A percentile compares a stretch with the other conserved stretches of the same genome.
Evolutionary conservation across 2,329 filamentous ascomycete species (phyloP).

Genomic region (Cladosporium sp.): DNA sequence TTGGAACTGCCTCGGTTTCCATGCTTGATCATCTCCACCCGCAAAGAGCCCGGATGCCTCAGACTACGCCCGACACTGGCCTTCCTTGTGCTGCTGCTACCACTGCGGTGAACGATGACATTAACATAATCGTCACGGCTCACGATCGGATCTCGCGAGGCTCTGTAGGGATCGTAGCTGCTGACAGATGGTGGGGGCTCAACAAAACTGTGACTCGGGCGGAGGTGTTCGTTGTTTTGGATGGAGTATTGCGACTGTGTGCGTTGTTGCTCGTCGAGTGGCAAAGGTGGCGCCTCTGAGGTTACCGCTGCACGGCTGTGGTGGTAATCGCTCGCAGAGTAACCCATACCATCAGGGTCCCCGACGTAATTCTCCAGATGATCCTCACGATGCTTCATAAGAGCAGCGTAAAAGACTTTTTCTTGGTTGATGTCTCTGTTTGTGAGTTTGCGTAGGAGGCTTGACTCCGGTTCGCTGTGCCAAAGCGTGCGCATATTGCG

Average conservation of each 20-base stretch:
- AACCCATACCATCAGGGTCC: conserved; percentile 61
- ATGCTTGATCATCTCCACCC: conserved; percentile 36
- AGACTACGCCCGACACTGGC: conserved; percentile 34
- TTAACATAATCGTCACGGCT: conserved; percentile 58
- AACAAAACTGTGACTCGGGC: conserved; percentile 44
- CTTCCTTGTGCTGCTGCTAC: conserved; percentile 35
- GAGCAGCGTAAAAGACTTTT: conserved; percentile 85
- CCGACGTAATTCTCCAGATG: conserved; percentile 81
- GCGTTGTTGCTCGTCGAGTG: conserved; percentile 36
- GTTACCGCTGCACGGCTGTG: conserved; percentile 52
- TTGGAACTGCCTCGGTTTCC: conserved; percentile 22
- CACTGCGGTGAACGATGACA: conserved; percentile 61
- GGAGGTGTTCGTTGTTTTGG: conserved; percentile 51
- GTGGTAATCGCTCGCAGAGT: conserved; percentile 89
- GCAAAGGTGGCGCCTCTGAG: conserved; percentile 33
- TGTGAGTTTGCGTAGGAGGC: conserved; percentile 64
- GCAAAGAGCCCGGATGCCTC: conserved; percentile 40
- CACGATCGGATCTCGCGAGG: conserved; percentile 54
- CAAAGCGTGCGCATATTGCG: conserved; percentile 85
- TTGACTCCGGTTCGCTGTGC: conserved; percentile 76
- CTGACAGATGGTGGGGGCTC: conserved; percentile 49
- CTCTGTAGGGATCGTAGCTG: conserved; percentile 82
- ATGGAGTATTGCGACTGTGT: conserved; percentile 55
- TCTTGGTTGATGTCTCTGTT: conserved; percentile 67
- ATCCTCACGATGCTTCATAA: conserved; percentile 76